Evolutionary conservation across 169 alveolate genomes (phyloP), one percentile per base, ranked within the genome.

Genomic region (Cytauxzoon felis): DNA sequence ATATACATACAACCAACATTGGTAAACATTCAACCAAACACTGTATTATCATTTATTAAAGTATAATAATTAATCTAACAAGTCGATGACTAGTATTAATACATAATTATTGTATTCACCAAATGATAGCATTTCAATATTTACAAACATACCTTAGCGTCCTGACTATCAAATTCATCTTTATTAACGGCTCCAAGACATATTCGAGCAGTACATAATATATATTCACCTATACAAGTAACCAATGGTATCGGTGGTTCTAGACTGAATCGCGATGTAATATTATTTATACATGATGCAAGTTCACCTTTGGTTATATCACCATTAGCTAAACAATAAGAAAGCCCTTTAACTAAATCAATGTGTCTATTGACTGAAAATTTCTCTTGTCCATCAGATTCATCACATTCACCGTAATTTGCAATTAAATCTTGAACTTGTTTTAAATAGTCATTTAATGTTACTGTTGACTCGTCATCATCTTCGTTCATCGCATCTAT

Each of bases 1-100:
- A 26, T 16, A 69, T 26, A 48, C 81, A 69, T n/a, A 23, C 42
- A 8, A 69, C 43, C 49, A 40, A 9, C n/a, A 32, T 19, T 7
- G 81, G 81, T 2, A 69, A 13, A 23, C 73, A 59, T 23, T 24
- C 36, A 5, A 30, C 81, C 71, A 69, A 1, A 69, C 81, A 69
- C 81, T 69, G 65, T 34, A 57, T 13, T 29, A 16, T 51, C 19
- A 13, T 13, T 13, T 38, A 38, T 38, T 38, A 4, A 19, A 30
- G 56, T 30, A 23, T 9, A 13, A 13, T 9, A 48, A 24, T 0
- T 24, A 29, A 23, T 4, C 34, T 21, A 7, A 29, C 18, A 4
- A 9, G 4, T 21, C 11, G 30, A 11, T 13, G 30, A 8, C 3
- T 21, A 5, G 30, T 29, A 3, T 54, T 54, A 54, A 19, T 29